Base-by-base conservation (phyloP, 2,329 filamentous ascomycete genomes). In the Thermochaetoides dissita region DNA sequence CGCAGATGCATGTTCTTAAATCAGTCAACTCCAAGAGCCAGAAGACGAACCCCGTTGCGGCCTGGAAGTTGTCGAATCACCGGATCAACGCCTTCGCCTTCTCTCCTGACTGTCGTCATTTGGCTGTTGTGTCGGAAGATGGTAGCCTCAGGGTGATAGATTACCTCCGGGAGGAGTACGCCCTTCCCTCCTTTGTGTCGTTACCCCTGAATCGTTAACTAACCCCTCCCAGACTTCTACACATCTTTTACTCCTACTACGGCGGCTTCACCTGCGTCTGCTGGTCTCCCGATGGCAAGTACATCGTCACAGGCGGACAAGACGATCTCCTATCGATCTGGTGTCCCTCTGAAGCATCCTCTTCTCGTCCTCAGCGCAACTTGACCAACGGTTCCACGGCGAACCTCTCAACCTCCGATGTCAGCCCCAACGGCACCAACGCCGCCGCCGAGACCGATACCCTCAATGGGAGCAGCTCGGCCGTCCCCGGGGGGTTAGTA, bases 261-360 rank as follows among this genome's bases (percentile, higher is more conserved):
- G 91, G 91, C 37, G 89, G 86, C 3, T 71, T 98, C 47, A 83
- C 83, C 36, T 94, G 87, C 56, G 87, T 95, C 2, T 94, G 86
- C 63, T 98, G 91, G 91, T 95, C 89, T 6, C 91, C 91, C 8
- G 91, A 98, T 57, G 88, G 87, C 40, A 89, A 93, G 58, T 98
- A 96, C 59, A 79, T 98, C 40, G 69, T 98, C 11, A 95, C 91
- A 0, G 91, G 91, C 40, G 88, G 91, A 5, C 89, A 96, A 62
- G 91, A 98, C 59, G 91, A 98, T 58, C 68, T 96, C 8, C 83
- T 98, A 9, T 93, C 87, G 1, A 95, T 98, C 52, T 98, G 91
- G 91, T 91, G 81, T 10, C 71, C 94, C 33, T 73, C 79, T 34
- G 91, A 96, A 55, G 17, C 17, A 24, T 24, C 17, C 17, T 24